phyloP scores from a whole-genome alignment of 306 rosid genomes.

The Cucurbita maxima region DNA sequence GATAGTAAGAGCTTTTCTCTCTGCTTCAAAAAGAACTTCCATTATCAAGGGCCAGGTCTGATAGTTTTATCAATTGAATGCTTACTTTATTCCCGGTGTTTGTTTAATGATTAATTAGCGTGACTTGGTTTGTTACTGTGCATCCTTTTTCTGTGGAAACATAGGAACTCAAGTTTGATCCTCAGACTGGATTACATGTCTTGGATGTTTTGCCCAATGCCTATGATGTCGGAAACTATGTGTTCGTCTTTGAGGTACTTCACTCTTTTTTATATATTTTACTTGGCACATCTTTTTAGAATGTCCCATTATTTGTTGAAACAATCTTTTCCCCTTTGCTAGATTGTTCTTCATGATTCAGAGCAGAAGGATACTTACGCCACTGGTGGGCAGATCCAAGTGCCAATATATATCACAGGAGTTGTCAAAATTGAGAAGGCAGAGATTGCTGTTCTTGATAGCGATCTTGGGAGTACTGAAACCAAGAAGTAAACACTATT shows the following conservation, averaged over 20 bases:
- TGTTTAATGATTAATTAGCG: not conserved
- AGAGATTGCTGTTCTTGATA: constrained; percentile 76
- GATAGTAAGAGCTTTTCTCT: constrained; percentile 48
- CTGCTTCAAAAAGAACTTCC: constrained; percentile 48
- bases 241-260: constrained; percentile 73
- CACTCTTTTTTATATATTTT: not conserved
- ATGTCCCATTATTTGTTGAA: not conserved
- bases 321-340: constrained; percentile 18
- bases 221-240: constrained; percentile 60
- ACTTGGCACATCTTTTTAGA: not conserved
- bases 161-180: constrained; percentile 74
- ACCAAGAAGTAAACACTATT: constrained; percentile 48
- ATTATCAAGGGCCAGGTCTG: constrained; percentile 50
- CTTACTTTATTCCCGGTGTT: not conserved
- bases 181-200: constrained; percentile 40
- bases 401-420: constrained; percentile 66
- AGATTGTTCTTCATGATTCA: constrained; percentile 55
- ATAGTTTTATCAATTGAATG: not conserved
- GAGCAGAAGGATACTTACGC: constrained; percentile 38
- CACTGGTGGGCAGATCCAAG: constrained; percentile 71
- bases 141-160: not conserved
- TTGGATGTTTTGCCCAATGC: constrained; percentile 44
- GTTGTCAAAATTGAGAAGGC: constrained; percentile 46
- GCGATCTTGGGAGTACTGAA: constrained; percentile 79
- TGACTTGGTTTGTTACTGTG: not conserved